phyloP scores from a whole-genome alignment of 371 early-diverging fungal species.

The Vairimorpha necatrix region DNA sequence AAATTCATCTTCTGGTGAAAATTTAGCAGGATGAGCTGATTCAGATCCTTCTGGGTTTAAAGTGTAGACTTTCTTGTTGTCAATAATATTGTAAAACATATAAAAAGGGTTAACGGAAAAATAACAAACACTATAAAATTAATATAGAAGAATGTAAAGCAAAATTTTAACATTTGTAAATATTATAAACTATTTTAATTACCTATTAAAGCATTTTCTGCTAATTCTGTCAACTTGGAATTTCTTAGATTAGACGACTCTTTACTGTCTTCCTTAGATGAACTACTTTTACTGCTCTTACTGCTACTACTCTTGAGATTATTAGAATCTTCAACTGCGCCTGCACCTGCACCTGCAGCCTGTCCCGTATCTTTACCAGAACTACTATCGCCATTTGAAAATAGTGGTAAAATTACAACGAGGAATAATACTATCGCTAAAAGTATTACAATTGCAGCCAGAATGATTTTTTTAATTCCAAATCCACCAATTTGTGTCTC shows the following conservation, averaged over 20 bases:
- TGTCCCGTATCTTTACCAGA: not conserved
- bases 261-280: not conserved
- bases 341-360: not conserved
- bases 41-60: slow-evolving; percentile 46
- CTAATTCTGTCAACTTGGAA: not conserved
- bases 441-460: not conserved
- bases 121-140: too few relatives aligned
- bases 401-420: not conserved
- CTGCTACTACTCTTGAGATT: too few relatives aligned
- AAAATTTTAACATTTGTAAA: too few relatives aligned
- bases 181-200: not conserved
- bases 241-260: too few relatives aligned
- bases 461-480: not conserved
- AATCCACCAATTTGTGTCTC: not conserved
- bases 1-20: slow-evolving; percentile 58
- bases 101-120: too few relatives aligned
- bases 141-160: too few relatives aligned
- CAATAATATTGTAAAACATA: slow-evolving; percentile 45
- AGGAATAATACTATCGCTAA: not conserved
- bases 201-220: not conserved
- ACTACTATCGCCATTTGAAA: not conserved
- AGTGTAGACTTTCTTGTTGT: slow-evolving; percentile 55
- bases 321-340: not conserved
- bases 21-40: slow-evolving; percentile 60
- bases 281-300: not conserved